Evolutionary conservation across 2,329 filamentous ascomycete species (phyloP).

Genomic region (Alternaria longipes): DNA sequence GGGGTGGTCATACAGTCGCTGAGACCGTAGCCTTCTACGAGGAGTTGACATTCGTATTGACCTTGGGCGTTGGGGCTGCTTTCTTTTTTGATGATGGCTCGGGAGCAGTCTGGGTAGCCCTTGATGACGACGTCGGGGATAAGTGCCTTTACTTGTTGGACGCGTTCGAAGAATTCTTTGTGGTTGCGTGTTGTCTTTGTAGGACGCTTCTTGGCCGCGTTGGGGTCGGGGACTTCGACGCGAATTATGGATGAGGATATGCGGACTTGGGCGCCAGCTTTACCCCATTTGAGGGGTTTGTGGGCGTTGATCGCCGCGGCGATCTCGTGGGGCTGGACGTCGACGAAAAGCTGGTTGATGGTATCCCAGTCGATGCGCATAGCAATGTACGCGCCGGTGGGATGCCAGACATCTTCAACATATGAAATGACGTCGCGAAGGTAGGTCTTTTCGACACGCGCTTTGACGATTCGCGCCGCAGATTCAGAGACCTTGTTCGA

Average conservation of each 20-base stretch:
- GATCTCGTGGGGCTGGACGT: constrained; percentile 78
- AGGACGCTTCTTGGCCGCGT: constrained; percentile 37
- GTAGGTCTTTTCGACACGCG: constrained; percentile 93
- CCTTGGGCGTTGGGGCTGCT: constrained; percentile 75
- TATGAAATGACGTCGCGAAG: constrained; percentile 81
- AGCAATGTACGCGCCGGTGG: constrained; percentile 76
- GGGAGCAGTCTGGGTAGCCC: constrained; percentile 84
- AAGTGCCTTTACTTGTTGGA: constrained; percentile 84
- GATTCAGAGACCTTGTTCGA: constrained; percentile 77
- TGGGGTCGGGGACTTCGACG: constrained; percentile 70
- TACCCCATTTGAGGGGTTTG: constrained; percentile 81
- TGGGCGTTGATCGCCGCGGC: constrained; percentile 77
- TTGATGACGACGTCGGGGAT: constrained; percentile 87
- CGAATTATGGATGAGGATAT: constrained; percentile 66
- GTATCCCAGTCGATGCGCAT: constrained; percentile 83
- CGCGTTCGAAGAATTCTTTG: constrained; percentile 75
- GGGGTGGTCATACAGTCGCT: constrained; percentile 91
- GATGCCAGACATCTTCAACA: constrained; percentile 89
- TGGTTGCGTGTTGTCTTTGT: constrained; percentile 51
- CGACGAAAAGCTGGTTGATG: constrained; percentile 81
- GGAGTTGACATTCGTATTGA: constrained; percentile 62
- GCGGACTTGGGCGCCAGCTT: constrained; percentile 66
- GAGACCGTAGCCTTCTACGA: constrained; percentile 94
- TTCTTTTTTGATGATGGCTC: constrained; percentile 88
- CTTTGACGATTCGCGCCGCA: constrained; percentile 90